These are phyloP conservation scores for Lathyrus tuberosus DNA, from an alignment of 306 rosid species.

Conservation along the genomic window DNA sequence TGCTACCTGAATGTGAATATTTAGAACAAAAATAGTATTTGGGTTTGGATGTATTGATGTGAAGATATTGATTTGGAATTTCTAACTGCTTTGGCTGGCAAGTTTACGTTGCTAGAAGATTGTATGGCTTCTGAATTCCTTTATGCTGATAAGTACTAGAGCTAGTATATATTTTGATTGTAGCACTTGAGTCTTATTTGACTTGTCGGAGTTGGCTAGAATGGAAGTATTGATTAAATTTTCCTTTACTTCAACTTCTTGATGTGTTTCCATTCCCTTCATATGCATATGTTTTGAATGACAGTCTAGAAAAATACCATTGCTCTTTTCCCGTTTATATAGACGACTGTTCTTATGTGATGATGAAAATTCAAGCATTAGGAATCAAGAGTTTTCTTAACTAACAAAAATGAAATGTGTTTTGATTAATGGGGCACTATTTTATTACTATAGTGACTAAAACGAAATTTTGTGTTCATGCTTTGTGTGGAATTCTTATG, in stretches of 20 bases:
- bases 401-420: background rate
- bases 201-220: conserved; percentile 22
- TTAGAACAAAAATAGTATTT: background rate
- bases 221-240: background rate
- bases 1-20: conserved; percentile 32
- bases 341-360: background rate
- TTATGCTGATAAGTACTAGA: background rate
- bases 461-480: background rate
- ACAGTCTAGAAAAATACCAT: background rate
- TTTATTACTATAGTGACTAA: background rate
- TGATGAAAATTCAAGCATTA: conserved; percentile 13
- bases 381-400: background rate
- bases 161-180: conserved; percentile 2
- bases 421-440: conserved; percentile 3
- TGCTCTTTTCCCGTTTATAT: conserved; percentile 10
- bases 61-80: conserved; percentile 2
- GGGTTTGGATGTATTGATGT: background rate
- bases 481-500: conserved; percentile 18
- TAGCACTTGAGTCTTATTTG: background rate
- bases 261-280: conserved; percentile 3
- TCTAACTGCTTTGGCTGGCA: background rate
- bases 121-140: background rate
- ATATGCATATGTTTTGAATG: conserved; percentile 25
- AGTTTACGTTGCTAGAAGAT: conserved; percentile 6
- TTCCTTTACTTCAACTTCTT: conserved; percentile 14